A percentile compares a stretch with the other conserved stretches of the same genome.
phyloP scores from a whole-genome alignment of 1,284 basidiomycete genomes.

The Tylopilus sp. region DNA sequence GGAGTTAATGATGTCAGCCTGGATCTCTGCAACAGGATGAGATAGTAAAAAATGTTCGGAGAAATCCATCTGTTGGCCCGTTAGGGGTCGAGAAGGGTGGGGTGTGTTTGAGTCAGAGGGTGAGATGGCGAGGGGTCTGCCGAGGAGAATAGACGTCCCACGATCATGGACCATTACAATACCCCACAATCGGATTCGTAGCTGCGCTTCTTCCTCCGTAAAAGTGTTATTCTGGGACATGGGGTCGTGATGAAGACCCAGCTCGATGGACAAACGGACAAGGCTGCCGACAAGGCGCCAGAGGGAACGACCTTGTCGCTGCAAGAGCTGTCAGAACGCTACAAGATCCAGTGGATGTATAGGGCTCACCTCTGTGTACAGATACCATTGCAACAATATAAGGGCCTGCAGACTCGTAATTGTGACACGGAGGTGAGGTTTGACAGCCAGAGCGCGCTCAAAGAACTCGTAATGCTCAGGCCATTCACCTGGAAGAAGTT shows the following conservation, averaged over 20 bases:
- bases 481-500: constrained; percentile 69
- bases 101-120: constrained; percentile 77
- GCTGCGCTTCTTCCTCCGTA: constrained; percentile 66
- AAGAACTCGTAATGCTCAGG: constrained; percentile 80
- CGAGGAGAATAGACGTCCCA: constrained; percentile 77
- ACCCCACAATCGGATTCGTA: constrained; percentile 75
- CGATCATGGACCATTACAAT: constrained; percentile 80
- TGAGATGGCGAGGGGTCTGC: constrained; percentile 75
- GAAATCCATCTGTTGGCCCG: constrained; percentile 38
- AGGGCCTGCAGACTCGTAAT: constrained; percentile 76
- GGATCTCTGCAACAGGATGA: constrained; percentile 69
- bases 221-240: constrained; percentile 62
- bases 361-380: constrained; percentile 71
- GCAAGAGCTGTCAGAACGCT: constrained; percentile 12
- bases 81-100: constrained; percentile 51
- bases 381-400: constrained; percentile 79
- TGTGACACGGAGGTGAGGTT: constrained; percentile 75
- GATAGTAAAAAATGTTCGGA: constrained; percentile 73
- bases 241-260: constrained; percentile 80
- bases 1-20: constrained; percentile 81
- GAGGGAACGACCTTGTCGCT: constrained; percentile 79
- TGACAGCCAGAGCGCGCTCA: constrained; percentile 67
- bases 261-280: constrained; percentile 72
- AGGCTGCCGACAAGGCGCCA: constrained; percentile 82
- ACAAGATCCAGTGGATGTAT: background rate